Percentiles rank a stretch among this genome's conserved stretches.
phyloP scores from a whole-genome alignment of 768 basidiomycete genomes.

The Antrodiella citrinella region DNA sequence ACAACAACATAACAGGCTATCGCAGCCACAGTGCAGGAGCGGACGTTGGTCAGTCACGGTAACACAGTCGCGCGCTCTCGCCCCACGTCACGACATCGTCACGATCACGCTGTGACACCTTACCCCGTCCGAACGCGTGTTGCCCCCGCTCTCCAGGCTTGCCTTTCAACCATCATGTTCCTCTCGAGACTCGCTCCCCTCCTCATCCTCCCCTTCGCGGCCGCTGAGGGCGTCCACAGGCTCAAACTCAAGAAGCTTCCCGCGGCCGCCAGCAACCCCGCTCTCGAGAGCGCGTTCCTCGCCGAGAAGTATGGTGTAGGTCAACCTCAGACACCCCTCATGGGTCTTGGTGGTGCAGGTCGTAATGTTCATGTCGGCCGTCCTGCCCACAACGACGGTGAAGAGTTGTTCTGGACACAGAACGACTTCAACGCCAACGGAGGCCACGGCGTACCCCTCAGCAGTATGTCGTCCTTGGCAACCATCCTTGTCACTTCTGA shows the following conservation, averaged over 20 bases:
- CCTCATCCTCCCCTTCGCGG: constrained; percentile 38
- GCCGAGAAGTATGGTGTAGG: constrained; percentile 93
- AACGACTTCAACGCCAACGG: constrained; percentile 50
- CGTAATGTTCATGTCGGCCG: constrained; percentile 43
- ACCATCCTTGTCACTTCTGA: constrained; percentile 4
- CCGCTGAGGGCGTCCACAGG: constrained; percentile 58
- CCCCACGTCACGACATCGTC: background rate
- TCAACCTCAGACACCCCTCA: constrained; percentile 48
- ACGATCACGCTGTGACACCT: background rate
- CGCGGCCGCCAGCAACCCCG: constrained; percentile 48
- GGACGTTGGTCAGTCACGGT: background rate
- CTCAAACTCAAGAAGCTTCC: constrained; percentile 87
- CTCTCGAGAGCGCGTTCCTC: constrained; percentile 75
- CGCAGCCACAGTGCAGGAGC: background rate
- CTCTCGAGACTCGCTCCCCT: constrained; percentile 34
- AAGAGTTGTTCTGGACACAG: constrained; percentile 77
- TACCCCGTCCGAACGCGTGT: background rate
- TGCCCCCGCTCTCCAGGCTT: background rate
- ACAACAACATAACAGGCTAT: background rate
- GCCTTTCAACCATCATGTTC: constrained; percentile 25
- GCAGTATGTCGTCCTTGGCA: constrained; percentile 47
- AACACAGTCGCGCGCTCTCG: background rate
- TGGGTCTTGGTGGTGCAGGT: constrained; percentile 69
- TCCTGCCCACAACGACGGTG: constrained; percentile 31
- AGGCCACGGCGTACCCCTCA: constrained; percentile 84